These are phyloP conservation scores for Salix udensis DNA, from an alignment of 345 rosid species.

Conservation along the genomic window DNA sequence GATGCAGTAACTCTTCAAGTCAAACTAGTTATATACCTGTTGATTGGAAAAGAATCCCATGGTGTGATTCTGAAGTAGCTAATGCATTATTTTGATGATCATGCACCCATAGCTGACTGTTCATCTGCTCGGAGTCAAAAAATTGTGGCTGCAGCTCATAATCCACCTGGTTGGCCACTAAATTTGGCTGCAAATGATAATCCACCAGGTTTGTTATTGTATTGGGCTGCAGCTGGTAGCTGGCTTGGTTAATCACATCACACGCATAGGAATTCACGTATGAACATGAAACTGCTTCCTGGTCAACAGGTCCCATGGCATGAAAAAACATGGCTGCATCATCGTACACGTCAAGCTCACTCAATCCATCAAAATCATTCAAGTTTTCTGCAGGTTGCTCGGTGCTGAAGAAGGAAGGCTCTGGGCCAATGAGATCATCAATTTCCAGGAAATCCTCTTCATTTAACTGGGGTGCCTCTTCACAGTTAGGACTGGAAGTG, in stretches of 20 bases:
- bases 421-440: constrained; percentile 55
- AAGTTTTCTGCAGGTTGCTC: constrained; percentile 27
- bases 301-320: constrained; percentile 38
- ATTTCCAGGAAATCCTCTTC: constrained; percentile 73
- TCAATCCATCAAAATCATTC: constrained; percentile 38
- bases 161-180: constrained; percentile 14
- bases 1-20: constrained; percentile 2
- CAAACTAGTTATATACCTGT: constrained; percentile 42
- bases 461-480: constrained; percentile 5
- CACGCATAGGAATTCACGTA: constrained; percentile 8
- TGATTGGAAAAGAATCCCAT: constrained; percentile 15
- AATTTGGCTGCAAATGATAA: constrained; percentile 10
- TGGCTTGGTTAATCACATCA: constrained; percentile 28
- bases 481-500: constrained; percentile 16
- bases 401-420: constrained; percentile 19
- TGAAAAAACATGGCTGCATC: constrained; percentile 48
- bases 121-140: constrained; percentile 25
- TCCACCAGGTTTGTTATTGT: constrained; percentile 7
- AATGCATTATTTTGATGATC: constrained; percentile 30
- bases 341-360: constrained; percentile 44
- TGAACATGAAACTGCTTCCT: constrained; percentile 17
- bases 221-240: constrained; percentile 14
- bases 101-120: constrained; percentile 36
- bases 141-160: constrained; percentile 31
- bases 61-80: constrained; percentile 19